These are phyloP conservation scores for Exophiala viscosa DNA, from an alignment of 2,329 filamentous ascomycete species.

Conservation along the genomic window DNA sequence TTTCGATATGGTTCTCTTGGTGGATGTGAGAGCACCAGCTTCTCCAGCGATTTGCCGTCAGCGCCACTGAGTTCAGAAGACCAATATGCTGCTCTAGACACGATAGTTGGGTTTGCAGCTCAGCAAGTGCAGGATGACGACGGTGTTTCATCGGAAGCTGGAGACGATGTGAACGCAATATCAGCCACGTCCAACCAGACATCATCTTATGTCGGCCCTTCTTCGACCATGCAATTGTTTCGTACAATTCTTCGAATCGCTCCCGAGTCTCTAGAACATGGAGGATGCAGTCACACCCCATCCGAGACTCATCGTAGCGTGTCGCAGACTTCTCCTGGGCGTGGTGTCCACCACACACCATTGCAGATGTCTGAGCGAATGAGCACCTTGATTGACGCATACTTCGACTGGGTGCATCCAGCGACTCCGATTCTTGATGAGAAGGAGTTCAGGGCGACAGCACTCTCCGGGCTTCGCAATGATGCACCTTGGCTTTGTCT, in stretches of 20 bases:
- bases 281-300: neutral
- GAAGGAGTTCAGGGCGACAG: constrained; percentile 20
- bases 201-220: constrained; percentile 13
- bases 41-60: no score
- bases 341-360: neutral
- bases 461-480: constrained; percentile 8
- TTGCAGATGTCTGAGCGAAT: constrained; percentile 4
- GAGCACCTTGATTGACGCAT: constrained; percentile 20
- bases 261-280: constrained; percentile 6
- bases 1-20: no score
- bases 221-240: constrained; percentile 17
- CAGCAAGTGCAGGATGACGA: neutral
- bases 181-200: constrained; percentile 7
- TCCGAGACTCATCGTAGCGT: constrained; percentile 4
- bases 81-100: no score
- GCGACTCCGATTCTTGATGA: constrained; percentile 27
- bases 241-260: constrained; percentile 13
- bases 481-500: constrained; percentile 28
- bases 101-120: no score
- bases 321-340: constrained; percentile 1
- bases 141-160: constrained; percentile 1
- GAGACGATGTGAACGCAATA: constrained; percentile 14
- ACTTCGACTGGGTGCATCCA: constrained; percentile 24
- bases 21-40: no score
- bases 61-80: no score